phyloP scores from a whole-genome alignment of 2,329 filamentous ascomycete genomes.

The Monosporascus sp. region DNA sequence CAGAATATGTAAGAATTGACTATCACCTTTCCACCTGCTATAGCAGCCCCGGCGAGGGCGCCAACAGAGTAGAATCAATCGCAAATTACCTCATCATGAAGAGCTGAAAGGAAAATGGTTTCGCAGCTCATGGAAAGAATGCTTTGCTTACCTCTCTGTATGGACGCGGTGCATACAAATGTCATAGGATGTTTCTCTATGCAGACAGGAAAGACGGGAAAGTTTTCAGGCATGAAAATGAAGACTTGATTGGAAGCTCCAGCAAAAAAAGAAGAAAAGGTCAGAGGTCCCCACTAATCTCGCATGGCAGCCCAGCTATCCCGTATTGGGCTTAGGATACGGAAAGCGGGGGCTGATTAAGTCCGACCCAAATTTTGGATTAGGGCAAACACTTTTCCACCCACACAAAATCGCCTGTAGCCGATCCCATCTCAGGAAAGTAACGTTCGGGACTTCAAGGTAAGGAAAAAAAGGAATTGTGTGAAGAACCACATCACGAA shows the following conservation, averaged over 20 bases:
- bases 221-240: neutral
- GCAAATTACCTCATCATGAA: constrained; percentile 98
- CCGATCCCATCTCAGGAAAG: constrained; percentile 10
- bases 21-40: constrained; percentile 77
- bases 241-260: neutral
- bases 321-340: constrained; percentile 3
- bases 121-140: constrained; percentile 5
- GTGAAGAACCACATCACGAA: constrained; percentile 19
- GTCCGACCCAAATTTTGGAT: constrained; percentile 14
- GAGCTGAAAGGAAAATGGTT: constrained; percentile 19
- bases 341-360: neutral
- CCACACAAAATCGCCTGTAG: constrained; percentile 19
- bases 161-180: neutral
- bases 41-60: constrained; percentile 86
- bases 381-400: constrained; percentile 10
- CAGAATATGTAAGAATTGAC: constrained; percentile 99
- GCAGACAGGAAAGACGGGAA: constrained; percentile 15
- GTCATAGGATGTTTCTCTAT: neutral
- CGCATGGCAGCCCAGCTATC: neutral
- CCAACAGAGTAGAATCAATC: constrained; percentile 85
- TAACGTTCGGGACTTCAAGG: constrained; percentile 19
- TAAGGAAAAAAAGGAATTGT: constrained; percentile 15
- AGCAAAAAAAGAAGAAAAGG: constrained; percentile 4
- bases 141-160: constrained; percentile 11
- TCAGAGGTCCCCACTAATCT: neutral